Percentiles rank a stretch among this genome's conserved stretches.
Evolutionary conservation across 2,329 filamentous ascomycete species (phyloP).

Genomic region (Coleophoma crateriformis): DNA sequence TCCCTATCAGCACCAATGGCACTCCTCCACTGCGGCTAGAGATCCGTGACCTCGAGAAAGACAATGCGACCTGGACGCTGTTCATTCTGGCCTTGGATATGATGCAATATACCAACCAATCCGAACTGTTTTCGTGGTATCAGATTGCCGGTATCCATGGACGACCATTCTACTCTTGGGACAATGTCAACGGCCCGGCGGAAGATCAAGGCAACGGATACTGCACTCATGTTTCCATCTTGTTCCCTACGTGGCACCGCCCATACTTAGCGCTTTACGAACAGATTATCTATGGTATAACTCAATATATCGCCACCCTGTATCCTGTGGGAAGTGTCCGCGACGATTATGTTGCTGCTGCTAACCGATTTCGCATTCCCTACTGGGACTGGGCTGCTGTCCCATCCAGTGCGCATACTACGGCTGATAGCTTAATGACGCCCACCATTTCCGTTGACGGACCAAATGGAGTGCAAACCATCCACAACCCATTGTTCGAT

Average conservation of each 20-base stretch:
- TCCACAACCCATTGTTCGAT: conserved; percentile 47
- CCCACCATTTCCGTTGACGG: conserved; percentile 43
- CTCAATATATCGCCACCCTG: conserved; percentile 36
- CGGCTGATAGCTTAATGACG: conserved; percentile 39
- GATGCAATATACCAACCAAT: conserved; percentile 17
- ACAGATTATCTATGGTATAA: conserved; percentile 46
- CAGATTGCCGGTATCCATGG: conserved; percentile 23
- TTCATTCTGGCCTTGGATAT: conserved; percentile 22
- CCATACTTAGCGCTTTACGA: conserved; percentile 50
- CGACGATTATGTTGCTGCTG: conserved; percentile 38
- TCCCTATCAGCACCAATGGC: conserved; percentile 12
- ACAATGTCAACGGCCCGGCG: conserved; percentile 11
- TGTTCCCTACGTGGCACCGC: conserved; percentile 44
- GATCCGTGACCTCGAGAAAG: conserved; percentile 17
- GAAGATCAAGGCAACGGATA: conserved; percentile 17
- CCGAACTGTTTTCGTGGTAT: conserved; percentile 20
- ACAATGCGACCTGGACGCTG: conserved; percentile 18
- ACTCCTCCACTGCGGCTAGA: conserved; percentile 16
- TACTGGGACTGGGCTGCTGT: conserved; percentile 43
- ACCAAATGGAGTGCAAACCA: conserved; percentile 34
- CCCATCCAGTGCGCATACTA: conserved; percentile 41
- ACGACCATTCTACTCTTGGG: conserved; percentile 16
- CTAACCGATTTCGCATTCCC: conserved; percentile 34
- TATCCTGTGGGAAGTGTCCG: conserved; percentile 20
- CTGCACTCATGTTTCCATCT: conserved; percentile 20